Percentiles rank a stretch among this genome's conserved stretches.
Evolutionary conservation across 805 yeast species (phyloP).

Genomic region (Ogataea ramenticola): DNA sequence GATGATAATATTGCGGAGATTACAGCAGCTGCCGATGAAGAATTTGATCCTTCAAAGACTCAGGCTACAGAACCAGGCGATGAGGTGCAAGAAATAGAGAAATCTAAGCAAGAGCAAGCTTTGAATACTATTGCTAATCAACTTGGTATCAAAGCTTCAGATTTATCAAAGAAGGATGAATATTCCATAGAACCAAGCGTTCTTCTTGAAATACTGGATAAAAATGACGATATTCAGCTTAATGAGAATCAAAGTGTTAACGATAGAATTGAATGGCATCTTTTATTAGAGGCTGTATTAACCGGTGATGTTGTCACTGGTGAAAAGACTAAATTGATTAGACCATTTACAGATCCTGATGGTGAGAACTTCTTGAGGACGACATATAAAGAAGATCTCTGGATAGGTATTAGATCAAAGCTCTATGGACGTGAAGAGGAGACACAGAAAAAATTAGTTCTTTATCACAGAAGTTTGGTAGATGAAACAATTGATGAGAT

Average conservation of each 20-base stretch:
- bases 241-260: slow-evolving; percentile 31
- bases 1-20: slow-evolving; percentile 28
- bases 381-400: slow-evolving; percentile 61
- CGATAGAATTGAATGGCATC: slow-evolving; percentile 93
- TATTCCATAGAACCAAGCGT: slow-evolving; percentile 28
- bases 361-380: slow-evolving; percentile 44
- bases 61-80: slow-evolving; percentile 6
- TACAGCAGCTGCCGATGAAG: slow-evolving; percentile 19
- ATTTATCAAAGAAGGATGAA: slow-evolving; percentile 27
- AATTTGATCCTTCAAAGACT: slow-evolving; percentile 12
- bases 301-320: slow-evolving; percentile 93
- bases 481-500: slow-evolving; percentile 69
- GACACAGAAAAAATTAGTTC: slow-evolving; percentile 65
- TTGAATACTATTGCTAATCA: slow-evolving; percentile 23
- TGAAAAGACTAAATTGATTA: slow-evolving; percentile 73
- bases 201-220: slow-evolving; percentile 23
- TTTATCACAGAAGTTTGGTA: slow-evolving; percentile 63
- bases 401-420: slow-evolving; percentile 86
- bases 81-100: slow-evolving; percentile 7
- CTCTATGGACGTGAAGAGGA: slow-evolving; percentile 71
- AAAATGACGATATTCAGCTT: slow-evolving; percentile 29
- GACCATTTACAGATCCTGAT: slow-evolving; percentile 33
- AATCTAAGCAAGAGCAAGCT: slow-evolving; percentile 20
- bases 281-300: slow-evolving; percentile 81
- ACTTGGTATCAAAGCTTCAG: slow-evolving; percentile 24